phyloP scores from a whole-genome alignment of 345 rosid species.

The Orychophragmus violaceus region DNA sequence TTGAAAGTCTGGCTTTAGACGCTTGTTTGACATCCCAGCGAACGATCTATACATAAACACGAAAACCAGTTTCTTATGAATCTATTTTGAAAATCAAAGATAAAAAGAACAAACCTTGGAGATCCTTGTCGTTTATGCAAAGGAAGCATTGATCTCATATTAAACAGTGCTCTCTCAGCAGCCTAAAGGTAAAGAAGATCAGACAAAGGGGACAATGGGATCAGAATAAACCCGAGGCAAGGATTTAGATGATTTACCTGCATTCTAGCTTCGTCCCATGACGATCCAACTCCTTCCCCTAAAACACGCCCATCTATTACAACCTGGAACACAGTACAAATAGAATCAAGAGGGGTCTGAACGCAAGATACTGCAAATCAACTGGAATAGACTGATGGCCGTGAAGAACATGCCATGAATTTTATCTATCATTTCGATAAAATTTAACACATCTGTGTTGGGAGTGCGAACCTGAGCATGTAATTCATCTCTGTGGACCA shows the following conservation, averaged over 20 bases:
- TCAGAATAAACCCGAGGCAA: not conserved
- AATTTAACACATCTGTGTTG: not conserved
- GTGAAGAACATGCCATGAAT: not conserved
- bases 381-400: not conserved
- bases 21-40: conserved; percentile 66
- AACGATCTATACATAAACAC: conserved; percentile 38
- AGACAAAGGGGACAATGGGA: conserved; percentile 7
- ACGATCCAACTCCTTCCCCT: conserved; percentile 78
- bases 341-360: not conserved
- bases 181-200: conserved; percentile 43
- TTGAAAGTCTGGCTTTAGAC: conserved; percentile 63
- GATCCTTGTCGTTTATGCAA: conserved; percentile 70
- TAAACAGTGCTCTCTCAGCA: conserved; percentile 82
- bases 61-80: not conserved
- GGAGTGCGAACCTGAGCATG: conserved; percentile 66
- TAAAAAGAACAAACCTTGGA: conserved; percentile 57
- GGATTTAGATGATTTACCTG: conserved; percentile 42
- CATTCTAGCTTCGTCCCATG: conserved; percentile 98
- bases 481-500: conserved; percentile 69
- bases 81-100: not conserved
- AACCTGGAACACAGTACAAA: conserved; percentile 47
- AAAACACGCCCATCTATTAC: conserved; percentile 89
- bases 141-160: conserved; percentile 50
- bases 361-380: not conserved
- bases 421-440: not conserved